Evolutionary conservation across 2,329 filamentous ascomycete genomes (phyloP).

Genomic region (Dothistroma pini): DNA sequence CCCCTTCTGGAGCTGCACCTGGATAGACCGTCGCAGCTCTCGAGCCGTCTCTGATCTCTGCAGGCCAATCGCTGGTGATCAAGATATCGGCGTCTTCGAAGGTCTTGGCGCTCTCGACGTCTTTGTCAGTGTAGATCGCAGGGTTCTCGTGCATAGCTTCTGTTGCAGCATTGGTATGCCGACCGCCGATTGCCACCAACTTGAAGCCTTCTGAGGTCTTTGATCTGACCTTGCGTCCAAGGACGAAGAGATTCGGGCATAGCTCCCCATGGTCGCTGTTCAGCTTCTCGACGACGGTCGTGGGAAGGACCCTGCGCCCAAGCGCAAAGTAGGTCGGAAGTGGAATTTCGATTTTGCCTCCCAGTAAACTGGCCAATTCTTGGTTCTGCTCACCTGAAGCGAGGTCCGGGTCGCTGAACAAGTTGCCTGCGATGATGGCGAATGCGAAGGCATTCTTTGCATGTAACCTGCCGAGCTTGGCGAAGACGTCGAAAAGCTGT

Average conservation of each 20-base stretch:
- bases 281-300: constrained; percentile 66
- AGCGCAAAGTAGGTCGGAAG: constrained; percentile 90
- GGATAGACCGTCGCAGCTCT: constrained; percentile 7
- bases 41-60: constrained; percentile 54
- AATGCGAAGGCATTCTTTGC: constrained; percentile 85
- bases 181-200: constrained; percentile 82
- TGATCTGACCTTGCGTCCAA: constrained; percentile 80
- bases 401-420: constrained; percentile 60
- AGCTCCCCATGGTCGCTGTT: constrained; percentile 66
- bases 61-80: constrained; percentile 82
- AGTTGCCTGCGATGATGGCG: constrained; percentile 76
- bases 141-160: constrained; percentile 58
- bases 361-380: constrained; percentile 54
- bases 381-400: constrained; percentile 47
- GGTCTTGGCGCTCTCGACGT: constrained; percentile 54
- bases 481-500: constrained; percentile 69
- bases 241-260: constrained; percentile 84
- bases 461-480: constrained; percentile 74
- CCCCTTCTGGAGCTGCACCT: constrained; percentile 39
- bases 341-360: constrained; percentile 69
- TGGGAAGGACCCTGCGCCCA: constrained; percentile 69
- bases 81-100: constrained; percentile 81
- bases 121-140: constrained; percentile 72
- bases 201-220: constrained; percentile 87
- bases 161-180: constrained; percentile 26